Conservation (phyloP, 108 stramenopile species). For the Skeletonema costatum region DNA sequence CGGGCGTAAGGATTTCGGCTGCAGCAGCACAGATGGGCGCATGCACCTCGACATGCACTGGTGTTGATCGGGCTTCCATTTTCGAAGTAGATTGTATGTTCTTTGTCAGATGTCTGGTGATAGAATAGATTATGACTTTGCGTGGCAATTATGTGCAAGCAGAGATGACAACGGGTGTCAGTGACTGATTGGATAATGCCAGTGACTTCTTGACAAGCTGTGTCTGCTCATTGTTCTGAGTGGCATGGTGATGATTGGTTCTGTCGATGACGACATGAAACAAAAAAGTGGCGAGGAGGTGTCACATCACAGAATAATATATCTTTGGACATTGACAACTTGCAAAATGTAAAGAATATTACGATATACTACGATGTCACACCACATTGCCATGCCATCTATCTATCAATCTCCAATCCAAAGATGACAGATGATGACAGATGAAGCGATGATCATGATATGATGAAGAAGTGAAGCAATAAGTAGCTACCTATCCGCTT, state of each 20-base stretch:
- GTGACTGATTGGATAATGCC: not conserved
- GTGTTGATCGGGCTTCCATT: conserved; percentile 72
- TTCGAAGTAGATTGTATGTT: not conserved
- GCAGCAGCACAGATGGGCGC: conserved; percentile 74
- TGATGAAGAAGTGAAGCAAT: no score
- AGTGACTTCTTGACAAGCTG: not conserved
- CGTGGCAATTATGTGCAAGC: not conserved
- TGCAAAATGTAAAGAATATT: no score
- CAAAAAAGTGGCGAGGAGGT: not conserved
- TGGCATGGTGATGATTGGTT: not conserved
- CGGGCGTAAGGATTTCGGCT: conserved; percentile 72
- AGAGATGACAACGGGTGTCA: not conserved
- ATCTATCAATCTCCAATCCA: no score
- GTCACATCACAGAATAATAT: not conserved
- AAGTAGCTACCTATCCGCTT: no score
- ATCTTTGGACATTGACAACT: not conserved
- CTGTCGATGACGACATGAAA: not conserved
- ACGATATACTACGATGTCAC: no score
- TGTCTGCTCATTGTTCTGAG: not conserved
- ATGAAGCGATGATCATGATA: no score
- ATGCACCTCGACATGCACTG: conserved; percentile 68
- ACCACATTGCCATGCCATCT: no score
- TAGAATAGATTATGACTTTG: not conserved
- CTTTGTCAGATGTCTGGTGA: not conserved
- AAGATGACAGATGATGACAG: no score